Percentiles rank a stretch among this genome's conserved stretches.
Evolutionary conservation across 495 filamentous ascomycete genomes (phyloP).

Genomic region (Chlorociboria aeruginascens): DNA sequence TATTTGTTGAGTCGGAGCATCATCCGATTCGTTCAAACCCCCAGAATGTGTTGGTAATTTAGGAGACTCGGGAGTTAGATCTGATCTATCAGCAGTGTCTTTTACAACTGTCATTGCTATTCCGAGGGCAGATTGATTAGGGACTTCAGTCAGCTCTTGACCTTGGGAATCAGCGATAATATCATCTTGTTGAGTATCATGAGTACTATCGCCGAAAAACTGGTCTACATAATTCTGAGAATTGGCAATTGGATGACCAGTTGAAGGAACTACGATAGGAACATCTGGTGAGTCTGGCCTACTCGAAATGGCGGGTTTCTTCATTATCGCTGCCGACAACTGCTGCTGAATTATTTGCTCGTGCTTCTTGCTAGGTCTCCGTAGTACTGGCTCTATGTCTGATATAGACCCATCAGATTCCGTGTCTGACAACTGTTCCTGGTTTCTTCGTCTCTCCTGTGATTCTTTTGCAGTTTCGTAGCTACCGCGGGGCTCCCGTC

Average conservation of each 20-base stretch:
- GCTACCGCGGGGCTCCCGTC: slow-evolving; percentile 1
- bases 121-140: background rate
- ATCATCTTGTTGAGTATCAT: slow-evolving; percentile 14
- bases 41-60: too few species aligned
- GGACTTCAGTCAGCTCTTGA: background rate
- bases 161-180: slow-evolving; percentile 15
- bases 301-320: background rate
- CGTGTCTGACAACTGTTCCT: background rate
- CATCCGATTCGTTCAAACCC: too few species aligned
- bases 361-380: background rate
- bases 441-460: slow-evolving; percentile 11
- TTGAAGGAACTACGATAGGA: slow-evolving; percentile 16
- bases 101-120: background rate
- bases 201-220: slow-evolving; percentile 7
- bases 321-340: background rate
- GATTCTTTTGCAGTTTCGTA: slow-evolving; percentile 15
- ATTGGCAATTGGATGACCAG: background rate
- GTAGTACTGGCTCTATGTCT: background rate
- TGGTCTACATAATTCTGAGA: slow-evolving; percentile 10
- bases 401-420: slow-evolving; percentile 7
- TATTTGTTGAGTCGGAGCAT: too few species aligned
- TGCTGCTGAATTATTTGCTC: slow-evolving; percentile 4
- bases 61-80: too few species aligned
- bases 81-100: background rate
- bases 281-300: background rate